Base-by-base conservation (phyloP, 495 filamentous ascomycete species). In the Aspergillus wentii region DNA sequence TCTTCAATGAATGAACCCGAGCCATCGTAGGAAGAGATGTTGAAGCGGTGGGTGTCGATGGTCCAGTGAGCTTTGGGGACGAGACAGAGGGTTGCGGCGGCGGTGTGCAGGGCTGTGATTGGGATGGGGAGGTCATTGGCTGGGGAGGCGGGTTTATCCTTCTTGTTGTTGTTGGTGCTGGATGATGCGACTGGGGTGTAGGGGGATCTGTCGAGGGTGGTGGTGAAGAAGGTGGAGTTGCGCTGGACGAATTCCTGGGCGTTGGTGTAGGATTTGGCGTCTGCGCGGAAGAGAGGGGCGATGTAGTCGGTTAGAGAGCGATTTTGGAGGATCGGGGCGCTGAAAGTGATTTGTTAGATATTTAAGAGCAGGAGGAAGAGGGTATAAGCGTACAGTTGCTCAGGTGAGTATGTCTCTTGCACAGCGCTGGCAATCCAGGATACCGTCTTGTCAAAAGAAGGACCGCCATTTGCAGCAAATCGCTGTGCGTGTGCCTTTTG, bases 401-500 rank as follows among this genome's bases (percentile, higher is more conserved):
- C 41, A 28, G 28, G 4, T 11, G 62, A 30, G 26, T 56, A 38
- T n/a, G 52, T 51, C 26, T 62, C 52, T 35, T 59, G 42, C 8
- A 67, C 63, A 15, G 46, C 47, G 3, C 52, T 30, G 32, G 46
- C 51, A 8, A 74, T 48, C 23, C 40, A 53, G 29, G 65, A 53
- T 13, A 76, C 68, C 52, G 81, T 69, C n/a, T 68, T 55, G 5
- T 74, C 55, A 14, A 79, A 71, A 21, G 59, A 49, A 18, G 55
- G 41, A 2, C 63, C 61, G 8, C 48, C 46, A 10, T 40, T 57
- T 26, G 51, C 51, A 10, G 55, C 64, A 33, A 62, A 64, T 23
- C 62, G 59, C 35, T 68, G 55, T 2, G 79, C 74, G 59, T 96
- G 88, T 17, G 69, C 72, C 36, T 77, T 79, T 51, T 97, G 89